Conservation (phyloP, 305 asterid genomes). For the Fraxinus greggii region DNA sequence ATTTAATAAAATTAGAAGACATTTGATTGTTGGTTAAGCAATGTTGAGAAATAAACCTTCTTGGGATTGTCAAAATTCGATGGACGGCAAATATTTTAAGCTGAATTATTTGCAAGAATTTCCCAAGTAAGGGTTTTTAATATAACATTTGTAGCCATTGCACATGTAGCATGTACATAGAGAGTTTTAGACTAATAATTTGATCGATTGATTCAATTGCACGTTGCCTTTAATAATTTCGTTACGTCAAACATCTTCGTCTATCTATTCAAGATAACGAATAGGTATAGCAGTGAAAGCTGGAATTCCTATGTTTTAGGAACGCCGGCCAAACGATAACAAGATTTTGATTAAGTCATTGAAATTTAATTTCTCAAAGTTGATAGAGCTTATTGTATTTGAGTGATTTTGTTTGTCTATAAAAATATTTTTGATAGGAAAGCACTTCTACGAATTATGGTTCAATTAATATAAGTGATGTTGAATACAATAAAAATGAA, state of each 20-base stretch:
- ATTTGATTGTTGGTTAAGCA: slow-evolving; percentile 53
- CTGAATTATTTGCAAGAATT: slow-evolving; percentile 17
- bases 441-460: too few species aligned
- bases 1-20: slow-evolving; percentile 10
- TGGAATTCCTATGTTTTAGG: neutral
- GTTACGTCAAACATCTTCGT: neutral
- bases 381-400: too few species aligned
- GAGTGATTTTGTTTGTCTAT: too few species aligned
- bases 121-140: neutral
- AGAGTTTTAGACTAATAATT: neutral
- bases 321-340: too few species aligned
- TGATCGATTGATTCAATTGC: slow-evolving; percentile 9
- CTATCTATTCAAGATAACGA: neutral
- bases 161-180: slow-evolving; percentile 23
- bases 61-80: slow-evolving; percentile 30
- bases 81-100: slow-evolving; percentile 26
- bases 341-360: too few species aligned
- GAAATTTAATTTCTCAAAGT: too few species aligned
- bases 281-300: neutral
- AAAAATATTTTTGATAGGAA: too few species aligned
- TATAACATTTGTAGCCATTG: slow-evolving; percentile 23
- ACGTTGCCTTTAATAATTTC: neutral
- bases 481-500: too few species aligned
- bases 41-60: slow-evolving; percentile 19
- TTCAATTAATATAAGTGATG: too few species aligned